phyloP scores from a whole-genome alignment of 495 filamentous ascomycete genomes.

The Aspergillus egyptiacus region DNA sequence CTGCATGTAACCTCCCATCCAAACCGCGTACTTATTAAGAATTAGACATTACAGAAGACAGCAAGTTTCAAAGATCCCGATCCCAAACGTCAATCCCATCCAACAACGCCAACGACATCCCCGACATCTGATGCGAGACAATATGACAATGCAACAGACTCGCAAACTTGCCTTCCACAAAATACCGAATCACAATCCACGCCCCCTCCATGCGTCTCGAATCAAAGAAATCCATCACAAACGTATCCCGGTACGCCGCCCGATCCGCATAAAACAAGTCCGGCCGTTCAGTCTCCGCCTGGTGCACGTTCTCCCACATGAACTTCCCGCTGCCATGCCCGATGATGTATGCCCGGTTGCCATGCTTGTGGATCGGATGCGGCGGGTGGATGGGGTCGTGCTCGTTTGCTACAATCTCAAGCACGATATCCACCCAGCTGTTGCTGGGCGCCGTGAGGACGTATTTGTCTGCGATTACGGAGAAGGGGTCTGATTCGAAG shows the following conservation, averaged over 20 bases:
- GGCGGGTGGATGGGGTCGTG: conserved; percentile 27
- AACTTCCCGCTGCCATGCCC: conserved; percentile 37
- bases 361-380: conserved; percentile 53
- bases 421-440: conserved; percentile 49
- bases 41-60: too few species aligned
- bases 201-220: conserved; percentile 14
- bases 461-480: background rate
- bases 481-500: conserved; percentile 21
- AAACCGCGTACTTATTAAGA: too few species aligned
- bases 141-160: conserved; percentile 52
- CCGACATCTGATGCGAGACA: conserved; percentile 41
- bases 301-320: conserved; percentile 35
- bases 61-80: too few species aligned
- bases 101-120: conserved; percentile 43
- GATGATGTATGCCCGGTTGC: conserved; percentile 44
- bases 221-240: conserved; percentile 26
- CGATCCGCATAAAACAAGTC: conserved; percentile 39
- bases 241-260: conserved; percentile 37
- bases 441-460: conserved; percentile 38
- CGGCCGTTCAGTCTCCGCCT: conserved; percentile 36
- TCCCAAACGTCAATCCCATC: conserved; percentile 47
- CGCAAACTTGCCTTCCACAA: conserved; percentile 44
- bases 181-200: conserved; percentile 48
- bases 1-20: too few species aligned
- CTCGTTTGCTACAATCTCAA: conserved; percentile 27